A percentile compares a stretch with the other conserved stretches of the same genome.
These are phyloP conservation scores for Populus tremula DNA, from an alignment of 345 rosid genomes.

Conservation along the genomic window DNA sequence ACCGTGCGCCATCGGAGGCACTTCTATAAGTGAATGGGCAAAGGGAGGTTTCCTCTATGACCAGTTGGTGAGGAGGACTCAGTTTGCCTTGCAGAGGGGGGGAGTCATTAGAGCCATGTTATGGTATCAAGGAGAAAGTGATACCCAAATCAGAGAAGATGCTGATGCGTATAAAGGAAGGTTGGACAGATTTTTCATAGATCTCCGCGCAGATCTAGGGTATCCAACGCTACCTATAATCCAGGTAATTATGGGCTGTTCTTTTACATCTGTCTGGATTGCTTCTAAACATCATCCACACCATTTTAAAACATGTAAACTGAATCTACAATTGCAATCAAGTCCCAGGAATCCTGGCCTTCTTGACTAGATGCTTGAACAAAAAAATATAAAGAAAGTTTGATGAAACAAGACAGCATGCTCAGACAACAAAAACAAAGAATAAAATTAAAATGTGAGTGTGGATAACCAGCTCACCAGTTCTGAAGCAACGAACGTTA, in stretches of 20 bases:
- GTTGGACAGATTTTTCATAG: constrained; percentile 11
- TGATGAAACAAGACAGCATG: too few species aligned
- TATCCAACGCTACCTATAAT: constrained; percentile 15
- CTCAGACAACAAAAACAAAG: too few species aligned
- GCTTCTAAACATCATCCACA: too few species aligned
- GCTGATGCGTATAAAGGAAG: constrained; percentile 19
- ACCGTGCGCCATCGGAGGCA: constrained; percentile 31
- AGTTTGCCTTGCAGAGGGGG: constrained; percentile 11
- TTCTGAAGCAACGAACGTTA: too few species aligned
- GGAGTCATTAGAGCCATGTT: constrained; percentile 22
- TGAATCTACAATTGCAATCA: too few species aligned
- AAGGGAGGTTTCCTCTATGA: constrained; percentile 28
- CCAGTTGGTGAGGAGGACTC: constrained; percentile 19
- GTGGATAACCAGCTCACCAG: too few species aligned
- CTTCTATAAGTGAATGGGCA: constrained; percentile 25
- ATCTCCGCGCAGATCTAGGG: constrained; percentile 22
- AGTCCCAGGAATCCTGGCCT: too few species aligned
- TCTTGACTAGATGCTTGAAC: too few species aligned
- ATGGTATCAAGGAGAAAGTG: constrained; percentile 35
- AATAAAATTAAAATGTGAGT: too few species aligned
- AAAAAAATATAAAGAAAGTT: too few species aligned
- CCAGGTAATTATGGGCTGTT: constrained; percentile 12
- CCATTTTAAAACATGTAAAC: too few species aligned
- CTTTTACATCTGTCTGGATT: too few species aligned
- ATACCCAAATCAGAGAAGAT: constrained; percentile 13